Evolutionary conservation across 2,329 filamentous ascomycete genomes (phyloP).

Genomic region (Neurospora sp.): DNA sequence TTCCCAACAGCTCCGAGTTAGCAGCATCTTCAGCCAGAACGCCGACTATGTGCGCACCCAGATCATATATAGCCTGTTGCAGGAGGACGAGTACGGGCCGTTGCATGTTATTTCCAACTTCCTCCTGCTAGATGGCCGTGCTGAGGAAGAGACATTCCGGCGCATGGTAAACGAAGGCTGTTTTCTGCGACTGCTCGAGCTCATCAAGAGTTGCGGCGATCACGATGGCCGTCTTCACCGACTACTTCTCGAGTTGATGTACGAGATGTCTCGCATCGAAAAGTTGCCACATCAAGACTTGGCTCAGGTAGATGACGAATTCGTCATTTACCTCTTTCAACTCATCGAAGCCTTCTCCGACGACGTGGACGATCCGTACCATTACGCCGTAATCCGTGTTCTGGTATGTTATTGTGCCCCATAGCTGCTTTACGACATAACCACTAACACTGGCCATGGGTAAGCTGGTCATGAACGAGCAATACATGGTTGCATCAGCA

Average conservation of each 20-base stretch:
- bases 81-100: constrained; percentile 77
- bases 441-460: background rate
- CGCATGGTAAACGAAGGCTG: constrained; percentile 81
- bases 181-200: constrained; percentile 73
- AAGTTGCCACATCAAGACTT: constrained; percentile 69
- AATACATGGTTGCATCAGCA: constrained; percentile 80
- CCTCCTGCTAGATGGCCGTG: constrained; percentile 76
- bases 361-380: constrained; percentile 85
- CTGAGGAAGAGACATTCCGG: constrained; percentile 68
- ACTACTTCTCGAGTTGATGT: constrained; percentile 77
- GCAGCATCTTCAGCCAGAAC: constrained; percentile 63
- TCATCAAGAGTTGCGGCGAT: constrained; percentile 59
- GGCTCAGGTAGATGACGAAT: constrained; percentile 65
- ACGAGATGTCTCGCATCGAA: constrained; percentile 94
- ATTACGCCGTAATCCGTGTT: constrained; percentile 89
- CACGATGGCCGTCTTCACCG: constrained; percentile 66
- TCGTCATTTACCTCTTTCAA: constrained; percentile 73
- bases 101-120: constrained; percentile 77
- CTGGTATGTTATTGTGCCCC: constrained; percentile 48
- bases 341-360: constrained; percentile 82
- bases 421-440: background rate
- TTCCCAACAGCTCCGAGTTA: constrained; percentile 67
- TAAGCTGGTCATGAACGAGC: constrained; percentile 90
- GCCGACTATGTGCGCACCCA: constrained; percentile 84
- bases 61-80: constrained; percentile 80